A percentile compares a stretch with the other conserved stretches of the same genome.
These are phyloP conservation scores for Quambalaria eucalypti DNA, from an alignment of 1,284 basidiomycete genomes.

Conservation along the genomic window DNA sequence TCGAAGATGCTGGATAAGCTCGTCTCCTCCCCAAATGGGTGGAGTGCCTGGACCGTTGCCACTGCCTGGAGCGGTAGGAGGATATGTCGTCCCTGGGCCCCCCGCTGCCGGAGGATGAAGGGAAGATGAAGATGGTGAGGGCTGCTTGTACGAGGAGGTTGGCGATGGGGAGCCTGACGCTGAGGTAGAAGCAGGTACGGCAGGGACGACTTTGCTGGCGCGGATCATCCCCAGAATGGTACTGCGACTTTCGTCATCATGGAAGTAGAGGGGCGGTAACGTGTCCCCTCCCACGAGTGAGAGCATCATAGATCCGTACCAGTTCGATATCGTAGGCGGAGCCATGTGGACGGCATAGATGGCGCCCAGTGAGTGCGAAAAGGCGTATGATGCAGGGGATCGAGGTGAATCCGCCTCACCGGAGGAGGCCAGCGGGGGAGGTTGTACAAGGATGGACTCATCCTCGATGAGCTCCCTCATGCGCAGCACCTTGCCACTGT, in stretches of 20 bases:
- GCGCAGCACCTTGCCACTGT: background rate
- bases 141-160: slow-evolving; percentile 7
- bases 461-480: background rate
- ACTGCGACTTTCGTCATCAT: slow-evolving; percentile 63
- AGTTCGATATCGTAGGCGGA: slow-evolving; percentile 54
- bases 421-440: background rate
- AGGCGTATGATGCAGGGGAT: slow-evolving; percentile 50
- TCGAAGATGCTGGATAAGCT: slow-evolving; percentile 51
- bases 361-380: slow-evolving; percentile 77
- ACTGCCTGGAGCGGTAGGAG: no score
- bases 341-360: slow-evolving; percentile 83
- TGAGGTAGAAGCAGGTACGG: no score
- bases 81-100: slow-evolving; percentile 1
- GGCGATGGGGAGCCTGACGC: no score
- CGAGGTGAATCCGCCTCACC: background rate
- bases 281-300: slow-evolving; percentile 83
- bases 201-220: slow-evolving; percentile 9
- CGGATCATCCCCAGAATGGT: slow-evolving; percentile 22
- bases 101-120: slow-evolving; percentile 10
- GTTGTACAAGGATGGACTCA: background rate
- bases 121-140: background rate
- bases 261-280: slow-evolving; percentile 82
- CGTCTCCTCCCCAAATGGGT: slow-evolving; percentile 52
- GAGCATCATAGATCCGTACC: slow-evolving; percentile 63
- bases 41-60: no score